These are phyloP conservation scores for Saussurea involucrata DNA, from an alignment of 129 eudicot genomes.

Conservation along the genomic window DNA sequence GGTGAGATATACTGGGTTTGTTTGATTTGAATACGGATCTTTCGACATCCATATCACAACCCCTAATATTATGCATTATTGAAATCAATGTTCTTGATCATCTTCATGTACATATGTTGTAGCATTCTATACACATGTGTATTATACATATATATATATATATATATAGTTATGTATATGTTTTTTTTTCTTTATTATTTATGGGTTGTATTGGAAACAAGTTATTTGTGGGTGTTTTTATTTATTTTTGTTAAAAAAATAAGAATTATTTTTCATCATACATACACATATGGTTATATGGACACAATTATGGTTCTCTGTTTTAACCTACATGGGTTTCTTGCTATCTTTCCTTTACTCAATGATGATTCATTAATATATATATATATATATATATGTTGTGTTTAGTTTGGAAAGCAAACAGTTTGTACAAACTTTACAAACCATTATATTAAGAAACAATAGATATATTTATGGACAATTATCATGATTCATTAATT, in stretches of 20 bases:
- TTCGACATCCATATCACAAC: not conserved
- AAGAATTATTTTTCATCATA: no score
- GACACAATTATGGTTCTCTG: slow-evolving; percentile 4
- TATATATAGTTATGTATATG: not conserved
- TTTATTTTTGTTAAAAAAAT: no score
- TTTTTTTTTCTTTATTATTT: not conserved
- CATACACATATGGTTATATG: not conserved
- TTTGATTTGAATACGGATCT: not conserved
- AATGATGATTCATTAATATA: not conserved
- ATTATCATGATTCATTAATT: no score
- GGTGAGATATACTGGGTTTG: not conserved
- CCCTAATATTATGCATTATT: no score
- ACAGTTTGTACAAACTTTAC: no score
- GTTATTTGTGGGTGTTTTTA: not conserved
- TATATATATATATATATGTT: no score
- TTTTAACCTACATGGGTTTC: not conserved
- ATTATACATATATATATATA: not conserved
- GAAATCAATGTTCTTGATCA: not conserved
- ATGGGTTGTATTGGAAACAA: not conserved
- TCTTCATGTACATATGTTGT: slow-evolving; percentile 1
- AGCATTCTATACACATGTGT: not conserved
- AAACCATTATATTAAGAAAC: no score
- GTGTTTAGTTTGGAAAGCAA: no score
- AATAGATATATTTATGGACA: no score
- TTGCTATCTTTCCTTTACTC: not conserved